phyloP scores from a whole-genome alignment of 495 filamentous ascomycete genomes.

The Talaromyces proteolyticus region DNA sequence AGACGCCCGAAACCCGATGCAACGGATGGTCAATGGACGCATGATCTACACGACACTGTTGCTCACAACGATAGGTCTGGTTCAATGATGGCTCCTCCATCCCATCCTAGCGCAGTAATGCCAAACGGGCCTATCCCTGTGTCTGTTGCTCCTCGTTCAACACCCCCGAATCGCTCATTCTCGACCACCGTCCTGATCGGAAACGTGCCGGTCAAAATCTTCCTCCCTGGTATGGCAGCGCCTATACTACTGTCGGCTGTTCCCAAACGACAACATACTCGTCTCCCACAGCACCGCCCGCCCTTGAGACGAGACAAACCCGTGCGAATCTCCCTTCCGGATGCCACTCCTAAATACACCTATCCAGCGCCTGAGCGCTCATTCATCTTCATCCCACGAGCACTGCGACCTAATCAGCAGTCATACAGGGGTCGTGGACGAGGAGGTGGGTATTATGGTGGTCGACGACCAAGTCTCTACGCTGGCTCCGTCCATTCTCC shows the following conservation, averaged over 20 bases:
- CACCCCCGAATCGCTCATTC: constrained; percentile 60
- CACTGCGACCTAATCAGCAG: constrained; percentile 87
- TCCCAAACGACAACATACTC: constrained; percentile 79
- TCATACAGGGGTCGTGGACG: constrained; percentile 63
- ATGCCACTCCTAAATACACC: constrained; percentile 73
- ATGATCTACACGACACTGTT: constrained; percentile 91
- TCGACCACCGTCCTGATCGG: constrained; percentile 63
- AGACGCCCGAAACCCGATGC: constrained; percentile 70
- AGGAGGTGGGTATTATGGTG: constrained; percentile 60
- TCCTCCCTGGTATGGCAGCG: constrained; percentile 65
- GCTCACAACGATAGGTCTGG: constrained; percentile 37
- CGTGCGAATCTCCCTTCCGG: constrained; percentile 86
- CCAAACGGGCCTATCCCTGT: constrained; percentile 25
- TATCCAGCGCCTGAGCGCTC: constrained; percentile 85
- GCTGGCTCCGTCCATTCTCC: constrained; percentile 78
- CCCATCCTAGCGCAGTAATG: constrained; percentile 8
- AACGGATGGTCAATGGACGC: constrained; percentile 80
- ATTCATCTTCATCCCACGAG: constrained; percentile 97
- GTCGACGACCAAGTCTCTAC: constrained; percentile 74
- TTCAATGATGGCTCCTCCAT: constrained; percentile 8
- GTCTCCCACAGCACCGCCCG: constrained; percentile 89
- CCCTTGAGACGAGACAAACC: constrained; percentile 95
- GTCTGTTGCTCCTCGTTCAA: constrained; percentile 40
- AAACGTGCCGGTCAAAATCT: constrained; percentile 77
- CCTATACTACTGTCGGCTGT: constrained; percentile 66